A percentile compares a stretch with the other conserved stretches of the same genome.
Conservation (phyloP, 1,284 basidiomycete genomes). For the Flammula alnicola region DNA sequence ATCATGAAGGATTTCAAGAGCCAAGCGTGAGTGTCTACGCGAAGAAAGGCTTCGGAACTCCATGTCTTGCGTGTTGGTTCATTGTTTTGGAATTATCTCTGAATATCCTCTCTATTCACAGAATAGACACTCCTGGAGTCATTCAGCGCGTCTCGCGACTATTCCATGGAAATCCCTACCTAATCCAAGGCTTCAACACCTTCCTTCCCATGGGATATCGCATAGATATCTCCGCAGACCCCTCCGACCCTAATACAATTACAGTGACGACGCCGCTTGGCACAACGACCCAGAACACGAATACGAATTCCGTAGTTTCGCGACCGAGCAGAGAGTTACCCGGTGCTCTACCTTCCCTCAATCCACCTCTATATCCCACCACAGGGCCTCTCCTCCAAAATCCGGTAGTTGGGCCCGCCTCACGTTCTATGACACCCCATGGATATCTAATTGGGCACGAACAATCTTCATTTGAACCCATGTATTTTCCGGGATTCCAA, state of each 20-base stretch:
- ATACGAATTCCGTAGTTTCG: slow-evolving; percentile 25
- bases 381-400: slow-evolving; percentile 34
- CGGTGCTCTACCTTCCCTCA: slow-evolving; percentile 23
- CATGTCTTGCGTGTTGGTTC: too few relatives aligned
- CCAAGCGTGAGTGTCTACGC: slow-evolving; percentile 72
- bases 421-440: slow-evolving; percentile 56
- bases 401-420: slow-evolving; percentile 35
- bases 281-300: slow-evolving; percentile 70
- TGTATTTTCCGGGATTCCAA: slow-evolving; percentile 42
- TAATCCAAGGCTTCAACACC: slow-evolving; percentile 99
- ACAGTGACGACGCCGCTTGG: slow-evolving; percentile 95
- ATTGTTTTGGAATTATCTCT: too few relatives aligned
- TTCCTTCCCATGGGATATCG: slow-evolving; percentile 97
- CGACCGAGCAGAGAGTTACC: slow-evolving; percentile 15
- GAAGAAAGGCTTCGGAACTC: too few relatives aligned
- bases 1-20: slow-evolving; percentile 99
- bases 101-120: slow-evolving; percentile 38
- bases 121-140: slow-evolving; percentile 98
- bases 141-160: slow-evolving; percentile 96
- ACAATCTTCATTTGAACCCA: slow-evolving; percentile 41
- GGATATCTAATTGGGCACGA: too few relatives aligned
- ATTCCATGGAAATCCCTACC: slow-evolving; percentile 90
- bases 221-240: slow-evolving; percentile 87
- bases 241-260: slow-evolving; percentile 82
- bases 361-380: slow-evolving; percentile 26